These are phyloP conservation scores for Trichomonas tenax DNA, from an alignment of 208 protist species.

Conservation along the genomic window DNA sequence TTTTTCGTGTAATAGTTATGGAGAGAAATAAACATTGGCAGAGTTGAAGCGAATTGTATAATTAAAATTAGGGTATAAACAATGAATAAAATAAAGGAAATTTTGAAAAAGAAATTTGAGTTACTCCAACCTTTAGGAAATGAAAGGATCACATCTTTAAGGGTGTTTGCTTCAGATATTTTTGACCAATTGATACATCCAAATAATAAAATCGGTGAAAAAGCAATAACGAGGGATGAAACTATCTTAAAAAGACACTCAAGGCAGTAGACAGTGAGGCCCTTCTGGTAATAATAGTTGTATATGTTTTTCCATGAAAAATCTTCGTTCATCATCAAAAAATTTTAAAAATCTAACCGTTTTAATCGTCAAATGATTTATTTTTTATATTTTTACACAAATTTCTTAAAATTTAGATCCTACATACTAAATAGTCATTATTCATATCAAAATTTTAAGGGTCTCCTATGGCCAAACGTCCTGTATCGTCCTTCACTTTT, in stretches of 20 bases:
- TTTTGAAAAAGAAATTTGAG: background rate
- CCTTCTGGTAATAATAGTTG: background rate
- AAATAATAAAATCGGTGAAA: background rate
- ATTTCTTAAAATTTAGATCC: too few species aligned
- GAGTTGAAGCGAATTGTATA: background rate
- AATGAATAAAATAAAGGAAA: background rate
- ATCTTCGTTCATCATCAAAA: background rate
- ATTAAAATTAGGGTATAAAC: background rate
- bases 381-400: too few species aligned
- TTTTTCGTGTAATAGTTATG: background rate
- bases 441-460: too few species aligned
- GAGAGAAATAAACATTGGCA: background rate
- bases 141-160: background rate
- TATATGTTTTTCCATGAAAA: background rate
- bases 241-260: background rate
- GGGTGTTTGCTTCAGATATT: background rate
- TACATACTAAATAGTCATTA: too few species aligned
- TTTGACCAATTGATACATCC: background rate
- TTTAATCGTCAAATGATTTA: too few species aligned
- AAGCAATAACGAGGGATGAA: background rate
- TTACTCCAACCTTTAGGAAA: background rate
- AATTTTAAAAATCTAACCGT: background rate
- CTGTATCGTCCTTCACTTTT: too few species aligned
- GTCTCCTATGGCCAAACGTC: too few species aligned
- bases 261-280: background rate